Evolutionary conservation across 176 grass and related monocot species (phyloP).

Genomic region (Zoysia japonica): DNA sequence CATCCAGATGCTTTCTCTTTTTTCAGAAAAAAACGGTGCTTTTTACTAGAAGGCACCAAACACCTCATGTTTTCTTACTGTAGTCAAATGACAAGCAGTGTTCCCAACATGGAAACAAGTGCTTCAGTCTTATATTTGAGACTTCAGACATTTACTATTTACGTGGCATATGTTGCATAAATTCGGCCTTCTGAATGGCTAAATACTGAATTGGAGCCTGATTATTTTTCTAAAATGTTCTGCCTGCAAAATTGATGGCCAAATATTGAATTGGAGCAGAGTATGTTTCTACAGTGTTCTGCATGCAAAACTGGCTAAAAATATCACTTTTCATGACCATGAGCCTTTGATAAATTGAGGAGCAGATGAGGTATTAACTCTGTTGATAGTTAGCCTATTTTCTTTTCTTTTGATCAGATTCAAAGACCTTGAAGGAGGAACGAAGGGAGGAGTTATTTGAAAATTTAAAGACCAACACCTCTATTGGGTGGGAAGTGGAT

Average conservation of each 20-base stretch:
- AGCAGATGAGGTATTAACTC: not conserved
- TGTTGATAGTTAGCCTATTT: not conserved
- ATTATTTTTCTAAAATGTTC: too few species aligned
- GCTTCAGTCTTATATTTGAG: not conserved
- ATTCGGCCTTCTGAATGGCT: not conserved
- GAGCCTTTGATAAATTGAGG: not conserved
- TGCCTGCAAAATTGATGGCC: too few species aligned
- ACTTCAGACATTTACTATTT: conserved; percentile 14
- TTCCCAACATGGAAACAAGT: not conserved
- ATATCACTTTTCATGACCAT: not conserved
- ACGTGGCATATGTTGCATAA: not conserved
- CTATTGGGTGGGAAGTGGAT: conserved; percentile 89
- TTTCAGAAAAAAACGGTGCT: not conserved
- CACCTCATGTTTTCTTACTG: not conserved
- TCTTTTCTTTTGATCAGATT: conserved; percentile 58
- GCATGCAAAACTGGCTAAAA: not conserved
- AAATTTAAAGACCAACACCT: conserved; percentile 68
- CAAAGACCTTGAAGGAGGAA: conserved; percentile 91
- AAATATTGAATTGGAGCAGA: not conserved
- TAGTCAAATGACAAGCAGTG: not conserved
- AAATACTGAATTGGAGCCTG: not conserved
- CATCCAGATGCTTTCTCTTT: not conserved
- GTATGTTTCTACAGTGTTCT: not conserved
- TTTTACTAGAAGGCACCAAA: not conserved
- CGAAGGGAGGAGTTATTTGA: conserved; percentile 85